Percentiles rank a stretch among this genome's conserved stretches.
Conservation (phyloP, 2,329 filamentous ascomycete genomes). For the Ascochyta viciae-villosae region DNA sequence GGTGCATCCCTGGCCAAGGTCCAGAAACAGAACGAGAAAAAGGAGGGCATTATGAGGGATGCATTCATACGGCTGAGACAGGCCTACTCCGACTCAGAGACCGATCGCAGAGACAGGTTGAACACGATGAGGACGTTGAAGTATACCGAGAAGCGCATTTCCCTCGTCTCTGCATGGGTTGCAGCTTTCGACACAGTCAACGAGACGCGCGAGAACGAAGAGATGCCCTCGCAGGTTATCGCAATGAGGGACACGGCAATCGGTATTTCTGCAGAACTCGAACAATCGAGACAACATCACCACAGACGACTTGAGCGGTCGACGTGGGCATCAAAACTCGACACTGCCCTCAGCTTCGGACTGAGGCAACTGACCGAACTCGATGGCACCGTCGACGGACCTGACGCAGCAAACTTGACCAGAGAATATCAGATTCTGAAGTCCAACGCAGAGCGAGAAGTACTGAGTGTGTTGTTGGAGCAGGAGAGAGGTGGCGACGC, state of each 20-base stretch:
- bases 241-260: constrained; percentile 87
- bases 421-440: constrained; percentile 88
- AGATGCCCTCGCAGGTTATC: constrained; percentile 64
- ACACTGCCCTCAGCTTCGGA: constrained; percentile 86
- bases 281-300: constrained; percentile 87
- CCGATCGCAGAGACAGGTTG: constrained; percentile 80
- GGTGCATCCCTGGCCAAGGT: constrained; percentile 84
- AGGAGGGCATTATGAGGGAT: constrained; percentile 76
- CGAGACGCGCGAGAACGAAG: constrained; percentile 72
- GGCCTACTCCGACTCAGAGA: constrained; percentile 81
- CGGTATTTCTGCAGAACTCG: constrained; percentile 86
- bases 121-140: constrained; percentile 82
- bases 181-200: constrained; percentile 87
- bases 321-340: constrained; percentile 87
- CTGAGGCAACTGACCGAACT: constrained; percentile 77
- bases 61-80: constrained; percentile 79
- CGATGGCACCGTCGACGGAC: constrained; percentile 68
- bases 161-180: constrained; percentile 88
- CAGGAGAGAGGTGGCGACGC: constrained; percentile 83
- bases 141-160: constrained; percentile 83
- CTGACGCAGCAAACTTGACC: constrained; percentile 74
- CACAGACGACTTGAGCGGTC: constrained; percentile 81
- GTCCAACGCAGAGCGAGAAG: constrained; percentile 80
- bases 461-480: constrained; percentile 77
- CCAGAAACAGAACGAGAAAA: constrained; percentile 87